phyloP scores from a whole-genome alignment of 192 early-diverging fungal genomes.

The Coemansia sp. region DNA sequence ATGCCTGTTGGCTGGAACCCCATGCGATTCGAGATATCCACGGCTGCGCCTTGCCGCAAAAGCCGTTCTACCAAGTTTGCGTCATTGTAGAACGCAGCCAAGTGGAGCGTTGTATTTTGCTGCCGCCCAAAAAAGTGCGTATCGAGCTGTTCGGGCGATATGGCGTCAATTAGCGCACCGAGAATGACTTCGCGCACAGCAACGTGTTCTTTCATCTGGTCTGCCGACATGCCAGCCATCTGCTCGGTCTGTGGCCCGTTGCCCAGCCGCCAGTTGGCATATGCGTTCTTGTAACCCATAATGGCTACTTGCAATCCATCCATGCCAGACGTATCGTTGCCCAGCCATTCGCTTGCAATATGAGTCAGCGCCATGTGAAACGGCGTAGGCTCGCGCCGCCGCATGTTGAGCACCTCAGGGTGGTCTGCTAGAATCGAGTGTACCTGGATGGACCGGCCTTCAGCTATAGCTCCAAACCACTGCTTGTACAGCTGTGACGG shows the following conservation, averaged over 20 bases:
- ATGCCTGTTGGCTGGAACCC: constrained; percentile 47
- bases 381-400: constrained; percentile 53
- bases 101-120: constrained; percentile 54
- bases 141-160: constrained; percentile 53
- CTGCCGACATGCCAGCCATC: constrained; percentile 46
- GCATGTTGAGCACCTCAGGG: constrained; percentile 50
- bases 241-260: constrained; percentile 47
- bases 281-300: constrained; percentile 57
- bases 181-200: constrained; percentile 54
- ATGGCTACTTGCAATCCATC: constrained; percentile 58
- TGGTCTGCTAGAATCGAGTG: constrained; percentile 53
- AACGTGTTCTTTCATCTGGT: constrained; percentile 52
- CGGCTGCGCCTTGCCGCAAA: constrained; percentile 51
- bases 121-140: constrained; percentile 54
- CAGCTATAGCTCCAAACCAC: constrained; percentile 58
- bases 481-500: constrained; percentile 46
- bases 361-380: constrained; percentile 53
- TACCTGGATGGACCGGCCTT: constrained; percentile 55
- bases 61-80: constrained; percentile 52
- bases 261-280: constrained; percentile 54
- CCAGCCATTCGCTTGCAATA: constrained; percentile 53
- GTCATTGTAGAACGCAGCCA: constrained; percentile 57
- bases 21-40: constrained; percentile 54
- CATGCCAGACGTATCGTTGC: constrained; percentile 57
- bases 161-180: constrained; percentile 53